phyloP scores from a whole-genome alignment of 2,329 filamentous ascomycete species.

The Volutella citrinella region DNA sequence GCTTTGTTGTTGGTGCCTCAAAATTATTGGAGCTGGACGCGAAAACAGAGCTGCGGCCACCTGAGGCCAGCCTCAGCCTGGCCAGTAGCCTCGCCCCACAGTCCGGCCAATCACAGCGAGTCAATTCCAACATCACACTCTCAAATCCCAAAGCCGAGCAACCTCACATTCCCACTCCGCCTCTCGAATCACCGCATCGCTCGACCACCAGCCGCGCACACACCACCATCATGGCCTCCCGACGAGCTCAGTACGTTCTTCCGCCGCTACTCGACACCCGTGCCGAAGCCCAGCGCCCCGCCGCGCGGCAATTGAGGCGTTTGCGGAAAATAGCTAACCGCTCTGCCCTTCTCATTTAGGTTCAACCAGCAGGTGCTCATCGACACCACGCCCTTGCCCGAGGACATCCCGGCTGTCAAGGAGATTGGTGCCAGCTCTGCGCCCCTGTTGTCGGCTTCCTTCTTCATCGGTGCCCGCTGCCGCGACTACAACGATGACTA shows the following conservation, averaged over 20 bases:
- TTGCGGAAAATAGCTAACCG: constrained; percentile 22
- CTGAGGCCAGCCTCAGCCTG: constrained; percentile 4
- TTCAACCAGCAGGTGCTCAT: constrained; percentile 93
- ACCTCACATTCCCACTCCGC: constrained; percentile 26
- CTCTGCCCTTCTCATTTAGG: constrained; percentile 60
- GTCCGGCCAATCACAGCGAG: constrained; percentile 33
- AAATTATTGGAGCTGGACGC: constrained; percentile 29
- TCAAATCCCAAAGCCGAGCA: constrained; percentile 32
- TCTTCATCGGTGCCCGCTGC: constrained; percentile 97
- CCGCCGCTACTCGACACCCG: neutral
- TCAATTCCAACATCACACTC: constrained; percentile 40
- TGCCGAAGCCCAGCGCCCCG: constrained; percentile 1
- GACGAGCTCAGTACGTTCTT: constrained; percentile 40
- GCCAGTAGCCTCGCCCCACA: constrained; percentile 29
- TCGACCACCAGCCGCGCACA: constrained; percentile 26
- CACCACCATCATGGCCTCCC: constrained; percentile 38
- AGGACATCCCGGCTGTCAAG: constrained; percentile 85
- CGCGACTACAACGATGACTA: constrained; percentile 96
- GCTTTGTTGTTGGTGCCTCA: constrained; percentile 22
- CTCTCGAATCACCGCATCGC: constrained; percentile 26
- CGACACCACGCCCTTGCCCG: constrained; percentile 93
- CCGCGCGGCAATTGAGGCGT: constrained; percentile 19
- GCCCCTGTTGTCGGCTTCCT: constrained; percentile 85
- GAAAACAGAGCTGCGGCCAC: constrained; percentile 22
- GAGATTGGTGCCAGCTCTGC: constrained; percentile 93